A percentile compares a stretch with the other conserved stretches of the same genome.
Evolutionary conservation across 1,284 basidiomycete genomes (phyloP).

Genomic region (Termitomyces sp.): DNA sequence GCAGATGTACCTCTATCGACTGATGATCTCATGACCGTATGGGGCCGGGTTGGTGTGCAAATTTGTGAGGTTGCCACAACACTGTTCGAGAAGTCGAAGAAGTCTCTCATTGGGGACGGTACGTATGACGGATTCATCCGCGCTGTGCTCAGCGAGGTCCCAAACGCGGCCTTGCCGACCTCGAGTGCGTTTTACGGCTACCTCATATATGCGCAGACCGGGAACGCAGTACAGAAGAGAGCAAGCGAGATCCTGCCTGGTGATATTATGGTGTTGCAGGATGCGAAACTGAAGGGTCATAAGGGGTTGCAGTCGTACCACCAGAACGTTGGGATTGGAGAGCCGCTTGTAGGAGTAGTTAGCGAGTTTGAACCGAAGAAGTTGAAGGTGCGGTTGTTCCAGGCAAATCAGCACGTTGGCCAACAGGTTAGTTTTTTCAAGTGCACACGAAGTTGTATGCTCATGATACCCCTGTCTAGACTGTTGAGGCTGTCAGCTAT

Average conservation of each 20-base stretch:
- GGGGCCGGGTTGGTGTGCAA: conserved; percentile 70
- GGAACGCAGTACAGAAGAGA: conserved; percentile 60
- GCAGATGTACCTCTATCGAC: conserved; percentile 34
- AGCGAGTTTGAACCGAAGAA: conserved; percentile 83
- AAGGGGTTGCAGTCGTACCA: conserved; percentile 76
- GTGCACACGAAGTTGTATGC: not conserved
- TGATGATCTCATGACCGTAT: conserved; percentile 67
- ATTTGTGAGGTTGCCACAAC: conserved; percentile 66
- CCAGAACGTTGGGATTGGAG: conserved; percentile 56
- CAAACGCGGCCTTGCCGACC: conserved; percentile 39
- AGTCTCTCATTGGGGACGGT: conserved; percentile 75
- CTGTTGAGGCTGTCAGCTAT: conserved; percentile 79
- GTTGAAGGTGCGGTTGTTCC: conserved; percentile 76
- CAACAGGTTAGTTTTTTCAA: conserved; percentile 48
- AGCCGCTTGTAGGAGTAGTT: conserved; percentile 70
- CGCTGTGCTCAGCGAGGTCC: conserved; percentile 57
- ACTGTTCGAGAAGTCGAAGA: conserved; percentile 71
- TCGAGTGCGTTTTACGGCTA: conserved; percentile 56
- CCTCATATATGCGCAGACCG: conserved; percentile 71
- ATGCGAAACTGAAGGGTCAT: conserved; percentile 84
- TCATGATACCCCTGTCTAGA: conserved; percentile 30
- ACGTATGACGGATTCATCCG: conserved; percentile 74
- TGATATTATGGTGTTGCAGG: conserved; percentile 72
- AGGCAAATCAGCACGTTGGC: conserved; percentile 76
- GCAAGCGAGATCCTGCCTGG: conserved; percentile 82